Conservation (phyloP, 805 yeast species). For the Ogataea paradorogensis region DNA sequence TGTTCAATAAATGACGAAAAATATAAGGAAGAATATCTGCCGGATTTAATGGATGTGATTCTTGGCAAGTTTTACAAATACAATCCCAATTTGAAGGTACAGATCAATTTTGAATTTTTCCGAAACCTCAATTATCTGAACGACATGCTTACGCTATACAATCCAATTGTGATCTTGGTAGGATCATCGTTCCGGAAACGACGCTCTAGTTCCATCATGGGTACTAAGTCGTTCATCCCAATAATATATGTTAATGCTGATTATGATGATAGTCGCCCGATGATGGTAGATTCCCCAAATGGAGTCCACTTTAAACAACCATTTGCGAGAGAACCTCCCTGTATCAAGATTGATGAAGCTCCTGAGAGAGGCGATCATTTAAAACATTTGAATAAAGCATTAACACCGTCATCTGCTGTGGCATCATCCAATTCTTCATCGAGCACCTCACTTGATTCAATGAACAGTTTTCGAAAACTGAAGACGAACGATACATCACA, state of each 20-base stretch:
- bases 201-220: constrained; percentile 28
- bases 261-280: constrained; percentile 12
- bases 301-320: constrained; percentile 25
- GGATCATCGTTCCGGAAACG: constrained; percentile 29
- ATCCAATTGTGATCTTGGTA: constrained; percentile 53
- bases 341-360: constrained; percentile 14
- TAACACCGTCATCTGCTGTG: constrained; percentile 7
- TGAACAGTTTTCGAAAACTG: constrained; percentile 15
- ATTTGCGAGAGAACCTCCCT: constrained; percentile 17
- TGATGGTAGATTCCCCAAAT: constrained; percentile 15
- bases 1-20: constrained; percentile 28
- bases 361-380: not conserved
- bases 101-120: constrained; percentile 57
- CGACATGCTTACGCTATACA: constrained; percentile 55
- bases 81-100: constrained; percentile 40
- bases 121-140: constrained; percentile 46
- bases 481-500: constrained; percentile 24
- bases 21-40: constrained; percentile 21
- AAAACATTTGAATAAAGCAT: constrained; percentile 9
- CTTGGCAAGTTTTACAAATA: constrained; percentile 25
- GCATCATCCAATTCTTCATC: constrained; percentile 18
- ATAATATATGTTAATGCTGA: constrained; percentile 25
- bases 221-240: constrained; percentile 26
- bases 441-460: constrained; percentile 15
- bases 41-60: constrained; percentile 42